Base-by-base conservation (phyloP, 768 basidiomycete genomes). In the Russula foetens region DNA sequence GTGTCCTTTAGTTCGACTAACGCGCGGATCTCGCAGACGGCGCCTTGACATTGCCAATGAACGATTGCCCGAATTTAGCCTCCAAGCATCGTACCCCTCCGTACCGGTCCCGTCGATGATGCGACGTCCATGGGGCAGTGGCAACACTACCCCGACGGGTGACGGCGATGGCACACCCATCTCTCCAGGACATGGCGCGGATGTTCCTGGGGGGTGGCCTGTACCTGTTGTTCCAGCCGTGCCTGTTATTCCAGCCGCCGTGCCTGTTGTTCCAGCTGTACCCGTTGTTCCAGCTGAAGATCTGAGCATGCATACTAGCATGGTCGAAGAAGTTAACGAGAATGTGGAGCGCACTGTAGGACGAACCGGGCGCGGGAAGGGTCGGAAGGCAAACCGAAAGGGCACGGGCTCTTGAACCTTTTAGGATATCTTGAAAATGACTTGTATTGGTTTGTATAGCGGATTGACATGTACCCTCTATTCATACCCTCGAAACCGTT, bases 31-130 rank as follows among this genome's bases (percentile, higher is more conserved):
- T 6, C 11, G 62, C 67, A 88, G 86, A 39, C 89, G 90, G 53
- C 83, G 83, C 23, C 82, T 83, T 38, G 89, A 91, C 72, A 67
- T 86, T 26, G 75, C 77, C 50, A 92, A 92, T 73, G 89, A 91
- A 69, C 85, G 86, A 58, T 72, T 92, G 21, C 90, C 89, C 2
- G 73, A 76, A 58, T 82, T 82, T 73, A 71, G 79, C 65, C 69
- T 75, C 53, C 62, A 51, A 45, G 51, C 65, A 64, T 64, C 58
- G 45, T 68, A 74, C 15, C 76, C 77, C 6, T 76, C 79, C 56
- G 84, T 84, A 68, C 77, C 85, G 0, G 81, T 79, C 17, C 85
- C 85, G 12, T 84, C 81, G 63, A 89, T 88, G 75, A 81, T 47
- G 5, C 57, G 49, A 19, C 64, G 59, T 49, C 28, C 43, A 11